Conservation (phyloP, 2,329 filamentous ascomycete species). For the Paecilomyces fulvus region DNA sequence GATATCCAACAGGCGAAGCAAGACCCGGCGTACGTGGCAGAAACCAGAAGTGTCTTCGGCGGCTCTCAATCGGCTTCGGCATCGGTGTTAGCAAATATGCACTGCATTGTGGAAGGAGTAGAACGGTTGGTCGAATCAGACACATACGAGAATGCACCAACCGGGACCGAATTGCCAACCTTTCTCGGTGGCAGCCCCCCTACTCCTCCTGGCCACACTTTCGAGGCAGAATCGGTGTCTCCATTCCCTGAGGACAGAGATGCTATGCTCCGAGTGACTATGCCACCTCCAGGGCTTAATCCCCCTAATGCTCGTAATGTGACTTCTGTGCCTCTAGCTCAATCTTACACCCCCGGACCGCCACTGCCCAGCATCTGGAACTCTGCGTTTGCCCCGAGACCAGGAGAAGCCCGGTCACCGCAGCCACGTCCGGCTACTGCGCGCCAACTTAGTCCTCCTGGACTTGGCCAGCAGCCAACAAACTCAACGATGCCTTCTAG, state of each 20-base stretch:
- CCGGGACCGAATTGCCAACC: conserved; percentile 16
- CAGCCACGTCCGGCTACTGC: conserved; percentile 23
- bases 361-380: conserved; percentile 34
- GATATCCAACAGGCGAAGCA: conserved; percentile 24
- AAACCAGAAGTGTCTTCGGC: conserved; percentile 24
- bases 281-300: conserved; percentile 25
- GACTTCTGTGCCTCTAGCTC: conserved; percentile 16
- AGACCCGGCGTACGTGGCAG: conserved; percentile 15
- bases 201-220: conserved; percentile 17
- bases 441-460: conserved; percentile 23
- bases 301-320: conserved; percentile 13
- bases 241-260: conserved; percentile 15
- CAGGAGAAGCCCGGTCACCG: conserved; percentile 32
- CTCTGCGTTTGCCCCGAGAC: conserved; percentile 36
- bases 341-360: conserved; percentile 24
- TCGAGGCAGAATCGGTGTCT: conserved; percentile 12
- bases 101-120: conserved; percentile 31
- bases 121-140: conserved; percentile 33
- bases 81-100: conserved; percentile 34
- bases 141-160: conserved; percentile 27
- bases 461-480: conserved; percentile 19
- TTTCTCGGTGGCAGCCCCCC: conserved; percentile 16
- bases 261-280: conserved; percentile 17
- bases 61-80: conserved; percentile 42
- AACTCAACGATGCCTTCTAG: conserved; percentile 8